phyloP scores from a whole-genome alignment of 192 early-diverging fungal genomes.

The Linnemannia hyalina region DNA sequence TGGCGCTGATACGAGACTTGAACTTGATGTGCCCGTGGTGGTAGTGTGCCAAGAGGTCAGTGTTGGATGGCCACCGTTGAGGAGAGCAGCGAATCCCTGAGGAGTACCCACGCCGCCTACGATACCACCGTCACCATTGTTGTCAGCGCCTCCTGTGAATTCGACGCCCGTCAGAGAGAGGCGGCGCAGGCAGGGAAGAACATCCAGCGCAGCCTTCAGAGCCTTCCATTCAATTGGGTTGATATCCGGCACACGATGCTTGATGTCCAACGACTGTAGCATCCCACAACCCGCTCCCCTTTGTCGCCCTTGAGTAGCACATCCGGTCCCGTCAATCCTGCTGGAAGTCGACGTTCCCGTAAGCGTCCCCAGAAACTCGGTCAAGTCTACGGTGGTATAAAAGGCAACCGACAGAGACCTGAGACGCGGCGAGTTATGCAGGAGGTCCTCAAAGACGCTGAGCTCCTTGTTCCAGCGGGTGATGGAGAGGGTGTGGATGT shows the following conservation, averaged over 20 bases:
- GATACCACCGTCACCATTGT: not conserved
- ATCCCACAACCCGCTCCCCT: not conserved
- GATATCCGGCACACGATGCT: conserved; percentile 31
- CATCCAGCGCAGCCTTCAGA: conserved; percentile 20
- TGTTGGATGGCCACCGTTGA: not conserved
- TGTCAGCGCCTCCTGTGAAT: conserved; percentile 15
- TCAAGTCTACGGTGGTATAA: conserved; percentile 29
- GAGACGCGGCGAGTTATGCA: not conserved
- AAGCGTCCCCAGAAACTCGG: conserved; percentile 11
- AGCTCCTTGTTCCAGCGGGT: conserved; percentile 38
- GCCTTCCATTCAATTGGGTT: conserved; percentile 31
- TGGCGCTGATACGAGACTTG: not conserved
- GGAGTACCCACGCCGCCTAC: not conserved
- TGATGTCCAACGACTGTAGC: conserved; percentile 28
- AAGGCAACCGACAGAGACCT: conserved; percentile 22
- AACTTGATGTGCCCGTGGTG: not conserved
- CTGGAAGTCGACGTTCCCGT: not conserved
- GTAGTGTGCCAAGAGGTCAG: not conserved
- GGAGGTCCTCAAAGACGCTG: not conserved
- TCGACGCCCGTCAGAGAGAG: conserved; percentile 32
- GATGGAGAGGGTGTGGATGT: conserved; percentile 20
- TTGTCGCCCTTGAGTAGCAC: not conserved
- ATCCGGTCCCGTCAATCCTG: not conserved
- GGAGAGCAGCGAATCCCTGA: not conserved
- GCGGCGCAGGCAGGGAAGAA: not conserved